Base-by-base conservation (phyloP, 2,329 filamentous ascomycete genomes). In the Cryphonectria radicalis region DNA sequence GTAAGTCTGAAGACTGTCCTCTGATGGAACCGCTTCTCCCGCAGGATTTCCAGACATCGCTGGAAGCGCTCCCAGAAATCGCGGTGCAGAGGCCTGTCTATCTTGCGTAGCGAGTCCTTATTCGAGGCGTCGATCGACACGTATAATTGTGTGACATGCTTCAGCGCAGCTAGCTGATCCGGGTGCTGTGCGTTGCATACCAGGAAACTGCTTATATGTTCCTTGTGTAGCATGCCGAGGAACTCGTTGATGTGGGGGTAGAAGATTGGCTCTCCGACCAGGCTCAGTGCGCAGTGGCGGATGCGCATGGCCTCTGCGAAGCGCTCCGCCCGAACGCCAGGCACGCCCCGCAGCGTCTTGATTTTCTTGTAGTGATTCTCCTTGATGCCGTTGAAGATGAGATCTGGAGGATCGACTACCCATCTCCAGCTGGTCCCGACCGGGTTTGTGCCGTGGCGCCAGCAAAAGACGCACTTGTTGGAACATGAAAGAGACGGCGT, bases 391-490 rank as follows among this genome's bases (percentile, higher is more conserved):
- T 92, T 84, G 78, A 98, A 97, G 76, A 98, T 97, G 76, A 94
- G 81, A 35, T 97, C 92, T 0, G 95, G 95, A 0, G 93, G 91
- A 78, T 98, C 96, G 42, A 98, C 93, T 66, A 95, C 90, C 95
- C 95, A 99, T 73, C 95, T 91, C 95, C 96, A 98, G 5, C 92
- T 97, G 3, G 96, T 98, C 64, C 95, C 95, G 0, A 98, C 96
- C 0, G 95, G 95, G 79, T 98, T 99, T 0, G 96, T 98, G 68
- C 95, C 96, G 79, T 98, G 96, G 8, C 96, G 91, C 96, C 95
- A 99, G 86, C 95, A 99, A 81, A 98, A 99, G 75, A 99, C 94
- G 81, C 96, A 98, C 81, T 99, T 98, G 84, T 98, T 98, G 74
- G 92, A 96, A 86, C 95, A 99, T 13, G 94, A 97, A 4, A 99